Evolutionary conservation across 331 rosid genomes (phyloP).

Genomic region (Spiraea crenata): DNA sequence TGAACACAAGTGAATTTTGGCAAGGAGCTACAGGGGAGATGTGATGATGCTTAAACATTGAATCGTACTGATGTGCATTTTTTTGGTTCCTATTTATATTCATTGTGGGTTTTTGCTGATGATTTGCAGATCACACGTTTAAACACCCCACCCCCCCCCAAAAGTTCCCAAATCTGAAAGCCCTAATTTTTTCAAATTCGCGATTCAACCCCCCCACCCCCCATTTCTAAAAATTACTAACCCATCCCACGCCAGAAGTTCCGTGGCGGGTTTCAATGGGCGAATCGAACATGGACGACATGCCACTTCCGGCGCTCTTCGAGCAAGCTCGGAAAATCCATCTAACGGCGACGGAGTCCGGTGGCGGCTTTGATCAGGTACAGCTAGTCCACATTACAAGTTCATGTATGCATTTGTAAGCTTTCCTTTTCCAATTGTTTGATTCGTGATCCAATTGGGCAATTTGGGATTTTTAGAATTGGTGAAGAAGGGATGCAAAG

Average conservation of each 20-base stretch:
- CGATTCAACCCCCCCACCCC: not conserved
- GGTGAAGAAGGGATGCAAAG: conserved; percentile 64
- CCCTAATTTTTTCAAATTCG: conserved; percentile 2
- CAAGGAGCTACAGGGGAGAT: too few relatives aligned
- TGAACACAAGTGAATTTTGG: too few relatives aligned
- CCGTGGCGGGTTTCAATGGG: conserved; percentile 22
- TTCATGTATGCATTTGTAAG: not conserved
- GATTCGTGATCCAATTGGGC: not conserved
- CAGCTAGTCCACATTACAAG: not conserved
- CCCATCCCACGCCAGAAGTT: not conserved
- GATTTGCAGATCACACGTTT: too few relatives aligned
- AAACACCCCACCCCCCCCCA: too few relatives aligned
- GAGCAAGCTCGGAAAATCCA: conserved; percentile 84
- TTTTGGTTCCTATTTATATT: too few relatives aligned
- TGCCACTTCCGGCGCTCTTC: conserved; percentile 70
- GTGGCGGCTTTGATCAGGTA: conserved; percentile 57
- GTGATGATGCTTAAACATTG: too few relatives aligned
- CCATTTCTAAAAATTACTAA: not conserved
- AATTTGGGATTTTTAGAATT: conserved; percentile 30
- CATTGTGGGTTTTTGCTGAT: too few relatives aligned
- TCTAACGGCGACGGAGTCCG: conserved; percentile 50
- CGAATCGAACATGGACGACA: conserved; percentile 48
- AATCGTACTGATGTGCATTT: too few relatives aligned
- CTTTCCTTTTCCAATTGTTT: not conserved
- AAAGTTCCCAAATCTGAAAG: not conserved